Base-by-base conservation (phyloP, 1,284 basidiomycete species). In the Cryptococcus hybrid region DNA sequence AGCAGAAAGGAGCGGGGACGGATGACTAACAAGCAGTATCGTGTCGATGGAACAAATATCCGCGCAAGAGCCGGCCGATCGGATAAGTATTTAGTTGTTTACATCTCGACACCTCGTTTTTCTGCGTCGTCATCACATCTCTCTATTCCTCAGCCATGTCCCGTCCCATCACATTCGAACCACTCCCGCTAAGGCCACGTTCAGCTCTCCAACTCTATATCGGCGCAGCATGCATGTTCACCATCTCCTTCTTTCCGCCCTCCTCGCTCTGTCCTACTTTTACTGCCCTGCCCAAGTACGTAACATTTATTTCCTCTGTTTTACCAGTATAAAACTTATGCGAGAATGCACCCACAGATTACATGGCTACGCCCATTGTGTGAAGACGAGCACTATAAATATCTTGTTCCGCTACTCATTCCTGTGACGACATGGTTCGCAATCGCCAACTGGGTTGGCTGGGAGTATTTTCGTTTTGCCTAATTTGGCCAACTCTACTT, bases 381-480 rank as follows among this genome's bases (percentile, higher is more conserved):
- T 57, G 8, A 75, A 34, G 92, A 94, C 77, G 84, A 80, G 13
- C 89, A 94, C 73, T 94, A 94, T 85, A 93, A 93, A 78, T 95
- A 94, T 77, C 85, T 94, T 64, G 70, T 81, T 11, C 78, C 92
- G 11, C 78, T 95, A 45, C 81, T 93, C 49, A 82, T 96, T 50
- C 92, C 93, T 24, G 87, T 87, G 13, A 85, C 82, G 12, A 82
- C 88, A 38, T 92, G 90, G 78, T 93, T 92, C 74, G 88, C 91
- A 52, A 96, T 97, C 69, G 90, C 92, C 45, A 96, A 96, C 70
- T 97, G 93, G 93, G 90, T 92, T 42, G 91, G 92, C 47, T 95
- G 92, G 91, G 90, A 93, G 74, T 94, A 90, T 75, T 95, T 90
- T 75, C 85, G 88, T 47, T 92, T 91, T 75, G 30, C 30, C 30